Percentiles rank a stretch among this genome's conserved stretches.
Conservation (phyloP, 495 filamentous ascomycete species). For the Poronia punctata region DNA sequence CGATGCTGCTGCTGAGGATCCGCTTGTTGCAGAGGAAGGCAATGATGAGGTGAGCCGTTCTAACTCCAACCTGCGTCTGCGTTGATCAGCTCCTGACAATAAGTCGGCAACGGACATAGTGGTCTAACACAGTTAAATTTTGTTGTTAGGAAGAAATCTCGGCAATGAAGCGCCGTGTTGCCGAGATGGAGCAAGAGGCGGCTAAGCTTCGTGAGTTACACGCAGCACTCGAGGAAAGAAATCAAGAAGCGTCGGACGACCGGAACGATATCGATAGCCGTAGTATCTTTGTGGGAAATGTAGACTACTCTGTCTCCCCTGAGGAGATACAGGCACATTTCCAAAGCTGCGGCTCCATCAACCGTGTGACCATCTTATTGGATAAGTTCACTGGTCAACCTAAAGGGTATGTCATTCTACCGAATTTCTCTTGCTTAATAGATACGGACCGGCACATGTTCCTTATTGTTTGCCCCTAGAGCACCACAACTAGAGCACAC, state of each 20-base stretch:
- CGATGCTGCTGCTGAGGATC: slow-evolving; percentile 24
- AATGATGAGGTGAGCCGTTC: slow-evolving; percentile 37
- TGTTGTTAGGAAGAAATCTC: slow-evolving; percentile 69
- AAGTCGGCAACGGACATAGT: background rate
- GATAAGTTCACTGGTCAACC: slow-evolving; percentile 98
- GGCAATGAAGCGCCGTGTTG: slow-evolving; percentile 95
- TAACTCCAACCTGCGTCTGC: background rate
- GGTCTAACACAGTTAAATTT: slow-evolving; percentile 18
- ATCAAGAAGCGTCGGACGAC: slow-evolving; percentile 75
- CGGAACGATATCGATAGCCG: slow-evolving; percentile 94
- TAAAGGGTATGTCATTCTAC: slow-evolving; percentile 68
- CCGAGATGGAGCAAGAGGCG: slow-evolving; percentile 98
- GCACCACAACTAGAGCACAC: background rate
- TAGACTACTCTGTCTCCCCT: slow-evolving; percentile 94
- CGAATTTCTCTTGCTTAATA: background rate
- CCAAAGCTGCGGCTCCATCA: slow-evolving; percentile 95
- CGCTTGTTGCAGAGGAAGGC: slow-evolving; percentile 31
- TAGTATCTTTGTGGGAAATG: slow-evolving; percentile 97
- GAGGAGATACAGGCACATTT: slow-evolving; percentile 99
- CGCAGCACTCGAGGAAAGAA: slow-evolving; percentile 75
- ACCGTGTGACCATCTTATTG: slow-evolving; percentile 93
- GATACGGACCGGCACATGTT: background rate
- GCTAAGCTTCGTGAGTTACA: slow-evolving; percentile 98
- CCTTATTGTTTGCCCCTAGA: too few relatives aligned
- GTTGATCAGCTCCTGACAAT: too few relatives aligned